Base-by-base conservation (phyloP, 2,329 filamentous ascomycete species). In the Verticillium klebahnii region DNA sequence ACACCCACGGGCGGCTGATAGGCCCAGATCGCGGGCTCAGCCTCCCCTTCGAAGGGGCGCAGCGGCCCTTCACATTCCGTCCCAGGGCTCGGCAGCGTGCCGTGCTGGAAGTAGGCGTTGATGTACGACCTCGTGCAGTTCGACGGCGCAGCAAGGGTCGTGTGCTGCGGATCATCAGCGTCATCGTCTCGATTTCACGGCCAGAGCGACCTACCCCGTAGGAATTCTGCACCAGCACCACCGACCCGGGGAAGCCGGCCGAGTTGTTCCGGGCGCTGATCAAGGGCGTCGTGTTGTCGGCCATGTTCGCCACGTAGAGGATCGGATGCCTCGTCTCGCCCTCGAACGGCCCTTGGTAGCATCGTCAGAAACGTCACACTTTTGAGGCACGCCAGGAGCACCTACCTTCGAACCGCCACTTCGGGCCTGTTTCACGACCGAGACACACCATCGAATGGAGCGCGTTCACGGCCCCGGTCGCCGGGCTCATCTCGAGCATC, bases 211-310 rank as follows among this genome's bases (percentile, higher is more conserved):
- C 71, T 73, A 82, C 81, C 5, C 82, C 82, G 50, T 80, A 84
- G 1, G 78, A 78, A 55, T 83, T 79, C 66, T 83, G 80, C 14
- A 78, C 73, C 31, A 85, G 68, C 6, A 85, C 71, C 0, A 76
- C 74, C 0, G 80, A 82, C 15, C 74, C 76, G 0, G 74, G 73
- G 58, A 84, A 84, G 0, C 75, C 72, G 2, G 69, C 71, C 17
- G 71, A 77, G 71, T 80, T 79, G 61, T 77, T 79, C n/a, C 73
- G 62, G 5, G 80, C 79, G 63, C 78, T 80, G 19, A 75, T 66
- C 2, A 78, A 66, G 19, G 80, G 80, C n/a, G 80, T 82, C 29
- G 82, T 74, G 52, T 81, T 82, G 64, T 83, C 80, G 15, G 75
- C 75, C 34, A 70, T 66, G 63, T 80, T 80, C 11, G 75, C 75